A percentile compares a stretch with the other conserved stretches of the same genome.
Conservation (phyloP, 495 filamentous ascomycete genomes). For the Penicillium lagena region DNA sequence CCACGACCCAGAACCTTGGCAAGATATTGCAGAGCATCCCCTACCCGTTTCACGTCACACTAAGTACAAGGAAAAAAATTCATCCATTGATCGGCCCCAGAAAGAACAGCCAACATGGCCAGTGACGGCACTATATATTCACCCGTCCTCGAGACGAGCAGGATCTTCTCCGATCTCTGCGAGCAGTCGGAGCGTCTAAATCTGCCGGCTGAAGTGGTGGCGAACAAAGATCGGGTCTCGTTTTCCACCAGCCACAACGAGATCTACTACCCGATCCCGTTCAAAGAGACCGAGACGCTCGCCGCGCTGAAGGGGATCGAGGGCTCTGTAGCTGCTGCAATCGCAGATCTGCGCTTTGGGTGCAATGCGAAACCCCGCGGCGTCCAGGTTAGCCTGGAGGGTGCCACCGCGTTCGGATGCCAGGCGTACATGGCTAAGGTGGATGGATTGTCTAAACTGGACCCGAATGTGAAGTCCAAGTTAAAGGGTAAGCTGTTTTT, state of each 20-base stretch:
- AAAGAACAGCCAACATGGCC: constrained; percentile 8
- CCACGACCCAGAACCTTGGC: too few species aligned
- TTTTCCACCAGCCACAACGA: constrained; percentile 36
- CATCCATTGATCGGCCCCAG: not conserved
- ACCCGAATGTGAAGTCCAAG: constrained; percentile 52
- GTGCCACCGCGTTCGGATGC: constrained; percentile 60
- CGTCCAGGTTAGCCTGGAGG: constrained; percentile 57
- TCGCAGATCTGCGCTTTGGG: constrained; percentile 53
- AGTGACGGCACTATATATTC: constrained; percentile 23
- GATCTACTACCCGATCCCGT: constrained; percentile 55
- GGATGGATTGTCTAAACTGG: constrained; percentile 59
- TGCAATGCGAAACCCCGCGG: constrained; percentile 21
- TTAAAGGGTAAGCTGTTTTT: constrained; percentile 48
- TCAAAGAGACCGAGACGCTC: constrained; percentile 64
- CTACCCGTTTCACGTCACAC: too few species aligned
- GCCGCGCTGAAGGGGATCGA: constrained; percentile 66
- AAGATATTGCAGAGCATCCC: too few species aligned
- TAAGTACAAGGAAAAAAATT: too few species aligned
- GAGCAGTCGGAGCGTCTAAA: constrained; percentile 31
- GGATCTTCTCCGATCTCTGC: constrained; percentile 36
- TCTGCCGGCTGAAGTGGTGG: constrained; percentile 28
- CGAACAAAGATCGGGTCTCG: constrained; percentile 29
- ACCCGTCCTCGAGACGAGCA: constrained; percentile 32
- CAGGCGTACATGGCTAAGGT: constrained; percentile 67
- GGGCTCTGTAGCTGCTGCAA: constrained; percentile 56